Evolutionary conservation across 768 basidiomycete species (phyloP).

Genomic region (Saitozyma sp.): DNA sequence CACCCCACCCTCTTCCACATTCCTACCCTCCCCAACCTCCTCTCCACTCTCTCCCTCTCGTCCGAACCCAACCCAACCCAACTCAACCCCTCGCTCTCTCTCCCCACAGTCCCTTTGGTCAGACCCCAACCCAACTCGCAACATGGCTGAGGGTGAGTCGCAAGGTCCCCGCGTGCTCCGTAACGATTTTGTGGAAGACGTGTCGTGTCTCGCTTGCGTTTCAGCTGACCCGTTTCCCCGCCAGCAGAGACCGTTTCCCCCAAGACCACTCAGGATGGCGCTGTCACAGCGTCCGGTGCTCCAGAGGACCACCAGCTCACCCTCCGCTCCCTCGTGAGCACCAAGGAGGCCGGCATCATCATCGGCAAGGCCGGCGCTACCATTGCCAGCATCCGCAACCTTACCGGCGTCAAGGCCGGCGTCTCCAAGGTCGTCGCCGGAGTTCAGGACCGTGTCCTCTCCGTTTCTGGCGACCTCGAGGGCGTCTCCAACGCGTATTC

Average conservation of each 20-base stretch:
- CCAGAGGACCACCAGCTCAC: constrained; percentile 58
- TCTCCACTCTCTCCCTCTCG: constrained; percentile 8
- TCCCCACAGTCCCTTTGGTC: background rate
- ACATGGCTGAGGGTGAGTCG: constrained; percentile 22
- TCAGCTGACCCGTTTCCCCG: background rate
- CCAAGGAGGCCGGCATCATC: constrained; percentile 67
- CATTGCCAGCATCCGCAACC: constrained; percentile 92
- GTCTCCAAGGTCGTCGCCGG: constrained; percentile 98
- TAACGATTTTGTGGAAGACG: no score
- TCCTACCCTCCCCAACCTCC: no score
- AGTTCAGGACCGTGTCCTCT: constrained; percentile 95
- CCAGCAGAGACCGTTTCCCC: constrained; percentile 35
- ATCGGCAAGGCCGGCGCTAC: constrained; percentile 87
- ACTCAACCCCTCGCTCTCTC: constrained; percentile 6
- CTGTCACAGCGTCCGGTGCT: constrained; percentile 14
- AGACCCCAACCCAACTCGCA: constrained; percentile 8
- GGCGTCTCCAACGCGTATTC: constrained; percentile 95
- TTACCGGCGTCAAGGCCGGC: constrained; percentile 95
- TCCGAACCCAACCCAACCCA: constrained; percentile 8
- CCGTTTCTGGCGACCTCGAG: constrained; percentile 87
- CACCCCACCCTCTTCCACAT: no score
- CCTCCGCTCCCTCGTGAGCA: constrained; percentile 90
- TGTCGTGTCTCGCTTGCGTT: no score
- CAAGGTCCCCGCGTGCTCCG: no score
- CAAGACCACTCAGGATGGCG: constrained; percentile 29